phyloP scores from a whole-genome alignment of 331 rosid species.

The Pyrus hybrid region DNA sequence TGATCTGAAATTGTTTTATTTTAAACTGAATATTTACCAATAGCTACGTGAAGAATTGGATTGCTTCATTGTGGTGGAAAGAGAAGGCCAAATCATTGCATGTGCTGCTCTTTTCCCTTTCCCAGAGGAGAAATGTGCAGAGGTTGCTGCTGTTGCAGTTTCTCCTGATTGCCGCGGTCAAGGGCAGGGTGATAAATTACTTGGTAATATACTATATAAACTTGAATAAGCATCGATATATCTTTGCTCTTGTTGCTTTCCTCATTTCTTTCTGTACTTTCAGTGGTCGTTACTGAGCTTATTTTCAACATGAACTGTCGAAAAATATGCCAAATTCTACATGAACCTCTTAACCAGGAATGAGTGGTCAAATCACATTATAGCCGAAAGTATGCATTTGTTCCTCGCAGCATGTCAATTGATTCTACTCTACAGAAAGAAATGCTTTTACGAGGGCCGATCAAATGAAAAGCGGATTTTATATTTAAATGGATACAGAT shows the following conservation, averaged over 20 bases:
- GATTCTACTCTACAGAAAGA: background rate
- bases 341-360: too few relatives aligned
- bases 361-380: too few relatives aligned
- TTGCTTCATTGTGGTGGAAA: slow-evolving; percentile 62
- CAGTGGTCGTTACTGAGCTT: background rate
- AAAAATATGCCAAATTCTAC: too few relatives aligned
- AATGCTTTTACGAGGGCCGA: background rate
- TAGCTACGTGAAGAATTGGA: slow-evolving; percentile 61
- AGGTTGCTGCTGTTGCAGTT: slow-evolving; percentile 92
- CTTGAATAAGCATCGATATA: background rate
- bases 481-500: background rate
- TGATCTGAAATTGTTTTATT: background rate
- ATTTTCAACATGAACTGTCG: background rate
- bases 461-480: background rate
- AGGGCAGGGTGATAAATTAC: slow-evolving; percentile 96
- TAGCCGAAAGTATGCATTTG: background rate
- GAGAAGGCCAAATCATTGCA: slow-evolving; percentile 97
- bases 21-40: slow-evolving; percentile 7
- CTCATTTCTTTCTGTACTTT: background rate
- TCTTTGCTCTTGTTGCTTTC: background rate
- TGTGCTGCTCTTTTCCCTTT: slow-evolving; percentile 82
- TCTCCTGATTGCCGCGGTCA: slow-evolving; percentile 89
- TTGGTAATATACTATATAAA: slow-evolving; percentile 41
- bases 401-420: background rate
- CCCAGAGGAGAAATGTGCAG: slow-evolving; percentile 79